Evolutionary conservation across 129 eudicot genomes (phyloP).

Genomic region (Flaveria linearis): DNA sequence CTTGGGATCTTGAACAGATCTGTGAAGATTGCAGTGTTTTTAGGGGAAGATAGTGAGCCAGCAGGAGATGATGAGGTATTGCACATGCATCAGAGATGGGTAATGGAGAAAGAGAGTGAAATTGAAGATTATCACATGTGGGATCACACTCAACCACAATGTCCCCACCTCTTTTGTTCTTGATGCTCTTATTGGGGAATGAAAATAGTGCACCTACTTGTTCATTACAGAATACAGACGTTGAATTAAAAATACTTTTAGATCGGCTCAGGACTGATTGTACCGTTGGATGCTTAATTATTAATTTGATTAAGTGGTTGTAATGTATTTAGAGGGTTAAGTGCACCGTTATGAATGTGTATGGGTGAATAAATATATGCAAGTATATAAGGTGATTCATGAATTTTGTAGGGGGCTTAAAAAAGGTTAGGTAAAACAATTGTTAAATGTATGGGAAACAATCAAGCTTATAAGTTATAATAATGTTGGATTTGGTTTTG

Average conservation of each 20-base stretch:
- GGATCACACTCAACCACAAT: constrained; percentile 40
- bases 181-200: constrained; percentile 16
- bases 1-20: constrained; percentile 38
- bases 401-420: too few relatives aligned
- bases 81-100: constrained; percentile 47
- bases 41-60: constrained; percentile 45
- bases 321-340: neutral
- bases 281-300: constrained; percentile 28
- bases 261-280: constrained; percentile 15
- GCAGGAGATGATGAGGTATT: constrained; percentile 62
- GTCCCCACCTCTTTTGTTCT: constrained; percentile 25
- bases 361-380: neutral
- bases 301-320: neutral
- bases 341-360: constrained; percentile 5
- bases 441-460: too few relatives aligned
- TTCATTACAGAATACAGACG: neutral
- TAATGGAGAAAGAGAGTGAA: constrained; percentile 28
- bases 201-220: constrained; percentile 21
- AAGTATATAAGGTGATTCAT: neutral
- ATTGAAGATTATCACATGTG: constrained; percentile 34
- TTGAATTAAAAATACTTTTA: neutral
- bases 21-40: constrained; percentile 39
- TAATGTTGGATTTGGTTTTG: too few relatives aligned
- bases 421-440: too few relatives aligned
- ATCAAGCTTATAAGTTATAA: too few relatives aligned